Conservation (phyloP, 805 yeast species). For the Isabelozyma gotoi region DNA sequence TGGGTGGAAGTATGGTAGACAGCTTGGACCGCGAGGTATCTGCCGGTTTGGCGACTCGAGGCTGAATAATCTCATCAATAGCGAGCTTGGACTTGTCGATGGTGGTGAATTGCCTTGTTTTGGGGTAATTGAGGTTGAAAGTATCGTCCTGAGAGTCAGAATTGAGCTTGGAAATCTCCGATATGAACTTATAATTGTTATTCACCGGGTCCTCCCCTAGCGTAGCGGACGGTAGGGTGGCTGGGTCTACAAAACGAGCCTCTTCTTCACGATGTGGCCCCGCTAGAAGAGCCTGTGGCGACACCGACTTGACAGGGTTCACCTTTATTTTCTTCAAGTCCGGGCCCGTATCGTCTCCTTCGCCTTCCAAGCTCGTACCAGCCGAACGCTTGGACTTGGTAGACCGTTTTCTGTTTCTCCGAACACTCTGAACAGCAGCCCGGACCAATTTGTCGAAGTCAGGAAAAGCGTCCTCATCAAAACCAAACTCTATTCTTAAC, state of each 20-base stretch:
- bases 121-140: constrained; percentile 35
- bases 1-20: constrained; percentile 3
- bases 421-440: constrained; percentile 90
- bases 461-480: constrained; percentile 50
- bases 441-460: constrained; percentile 90
- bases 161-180: constrained; percentile 34
- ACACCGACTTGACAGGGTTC: neutral
- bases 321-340: constrained; percentile 8
- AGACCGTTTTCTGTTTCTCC: constrained; percentile 81
- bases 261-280: neutral
- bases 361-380: neutral
- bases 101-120: constrained; percentile 24
- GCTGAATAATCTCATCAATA: constrained; percentile 47
- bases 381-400: constrained; percentile 23
- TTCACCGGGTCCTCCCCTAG: no score
- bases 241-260: neutral
- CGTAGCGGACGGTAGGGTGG: neutral
- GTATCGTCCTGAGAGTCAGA: constrained; percentile 35
- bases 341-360: constrained; percentile 1
- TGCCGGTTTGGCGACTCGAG: constrained; percentile 23
- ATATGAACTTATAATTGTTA: constrained; percentile 18
- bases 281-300: constrained; percentile 1
- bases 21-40: neutral
- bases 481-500: constrained; percentile 75
- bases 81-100: constrained; percentile 45